Conservation (phyloP, 306 rosid species). For the Vicia villosa region DNA sequence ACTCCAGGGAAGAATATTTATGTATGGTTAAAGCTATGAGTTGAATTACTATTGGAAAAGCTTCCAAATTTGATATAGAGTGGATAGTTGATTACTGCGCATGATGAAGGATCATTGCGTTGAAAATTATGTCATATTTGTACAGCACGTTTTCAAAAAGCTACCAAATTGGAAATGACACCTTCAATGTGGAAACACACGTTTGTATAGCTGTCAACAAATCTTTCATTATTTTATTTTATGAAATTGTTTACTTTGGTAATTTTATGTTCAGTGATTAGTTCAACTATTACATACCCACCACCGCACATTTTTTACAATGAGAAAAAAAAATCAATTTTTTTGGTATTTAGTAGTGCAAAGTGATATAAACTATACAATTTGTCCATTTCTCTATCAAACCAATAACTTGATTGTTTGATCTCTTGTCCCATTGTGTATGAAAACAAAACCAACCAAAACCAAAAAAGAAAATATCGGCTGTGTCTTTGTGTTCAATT, state of each 20-base stretch:
- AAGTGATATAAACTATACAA: conserved; percentile 22
- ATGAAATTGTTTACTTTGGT: background rate
- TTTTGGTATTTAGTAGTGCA: background rate
- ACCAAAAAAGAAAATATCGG: conserved; percentile 32
- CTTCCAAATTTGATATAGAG: background rate
- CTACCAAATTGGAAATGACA: conserved; percentile 19
- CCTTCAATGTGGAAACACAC: conserved; percentile 17
- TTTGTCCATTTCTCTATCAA: conserved; percentile 34
- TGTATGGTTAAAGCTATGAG: background rate
- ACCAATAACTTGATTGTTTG: conserved; percentile 15
- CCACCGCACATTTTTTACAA: background rate
- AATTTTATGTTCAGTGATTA: background rate
- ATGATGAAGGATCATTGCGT: conserved; percentile 12
- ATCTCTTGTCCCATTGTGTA: conserved; percentile 18
- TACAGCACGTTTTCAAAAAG: conserved; percentile 18
- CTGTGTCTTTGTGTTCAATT: conserved; percentile 18
- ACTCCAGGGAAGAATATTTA: background rate
- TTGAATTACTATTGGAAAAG: background rate
- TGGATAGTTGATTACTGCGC: conserved; percentile 14
- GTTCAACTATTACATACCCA: conserved; percentile 21
- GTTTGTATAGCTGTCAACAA: conserved; percentile 34
- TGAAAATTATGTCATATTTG: conserved; percentile 25
- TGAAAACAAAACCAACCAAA: conserved; percentile 35
- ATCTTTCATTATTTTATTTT: background rate
- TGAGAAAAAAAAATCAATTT: conserved; percentile 30